These are phyloP conservation scores for Pyrenopolyporus hunteri DNA, from an alignment of 495 filamentous ascomycete species.

Conservation along the genomic window DNA sequence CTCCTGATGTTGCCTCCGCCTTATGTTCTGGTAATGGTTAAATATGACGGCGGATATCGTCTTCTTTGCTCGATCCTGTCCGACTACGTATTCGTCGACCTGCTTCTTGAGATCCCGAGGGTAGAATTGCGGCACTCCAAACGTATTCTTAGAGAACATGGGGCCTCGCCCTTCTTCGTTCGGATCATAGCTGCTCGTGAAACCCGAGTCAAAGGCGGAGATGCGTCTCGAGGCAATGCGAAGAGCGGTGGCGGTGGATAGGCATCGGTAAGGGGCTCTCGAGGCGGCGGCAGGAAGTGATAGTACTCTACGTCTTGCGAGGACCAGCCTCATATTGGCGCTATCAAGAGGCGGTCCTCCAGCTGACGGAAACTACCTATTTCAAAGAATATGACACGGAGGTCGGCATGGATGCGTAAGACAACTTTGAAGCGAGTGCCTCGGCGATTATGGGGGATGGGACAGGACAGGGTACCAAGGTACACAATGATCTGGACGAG, in stretches of 20 bases:
- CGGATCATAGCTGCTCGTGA: conserved; percentile 78
- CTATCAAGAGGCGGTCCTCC: conserved; percentile 10
- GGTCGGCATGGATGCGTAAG: conserved; percentile 17
- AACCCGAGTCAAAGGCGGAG: conserved; percentile 56
- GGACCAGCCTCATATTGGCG: conserved; percentile 43
- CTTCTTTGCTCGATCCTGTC: conserved; percentile 96
- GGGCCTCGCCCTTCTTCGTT: conserved; percentile 56
- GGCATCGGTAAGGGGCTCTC: conserved; percentile 34
- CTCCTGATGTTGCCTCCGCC: conserved; percentile 78
- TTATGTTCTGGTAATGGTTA: conserved; percentile 92
- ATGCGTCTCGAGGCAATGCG: conserved; percentile 42
- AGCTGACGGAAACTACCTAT: conserved; percentile 2
- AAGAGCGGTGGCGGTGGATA: conserved; percentile 43
- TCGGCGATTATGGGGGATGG: background rate
- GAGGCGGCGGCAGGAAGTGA: conserved; percentile 10
- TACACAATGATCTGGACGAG: background rate
- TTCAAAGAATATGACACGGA: conserved; percentile 7
- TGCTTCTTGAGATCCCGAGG: conserved; percentile 84
- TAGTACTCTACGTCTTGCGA: conserved; percentile 41
- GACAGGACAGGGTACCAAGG: too few species aligned
- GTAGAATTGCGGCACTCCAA: conserved; percentile 77
- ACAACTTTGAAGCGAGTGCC: background rate
- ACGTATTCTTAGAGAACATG: conserved; percentile 53
- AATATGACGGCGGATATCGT: conserved; percentile 92
- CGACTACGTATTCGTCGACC: conserved; percentile 94